Evolutionary conservation across 2,329 filamentous ascomycete genomes (phyloP).

Genomic region (Ascochyta lentis): DNA sequence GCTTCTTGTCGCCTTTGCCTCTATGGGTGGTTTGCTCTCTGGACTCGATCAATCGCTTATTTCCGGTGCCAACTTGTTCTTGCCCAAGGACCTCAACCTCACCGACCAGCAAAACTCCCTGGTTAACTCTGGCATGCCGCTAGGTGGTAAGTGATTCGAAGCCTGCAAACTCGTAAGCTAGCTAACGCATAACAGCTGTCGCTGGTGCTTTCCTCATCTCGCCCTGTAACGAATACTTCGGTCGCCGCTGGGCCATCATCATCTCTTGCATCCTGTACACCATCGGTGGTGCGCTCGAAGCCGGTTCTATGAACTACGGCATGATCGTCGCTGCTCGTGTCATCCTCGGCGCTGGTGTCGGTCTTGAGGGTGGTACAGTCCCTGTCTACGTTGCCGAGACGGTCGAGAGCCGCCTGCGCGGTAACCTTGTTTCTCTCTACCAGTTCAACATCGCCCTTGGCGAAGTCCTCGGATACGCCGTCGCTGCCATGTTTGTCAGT

Average conservation of each 20-base stretch:
- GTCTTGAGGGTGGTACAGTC: conserved; percentile 76
- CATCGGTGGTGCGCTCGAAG: conserved; percentile 71
- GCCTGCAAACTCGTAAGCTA: not conserved
- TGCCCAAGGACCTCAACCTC: conserved; percentile 66
- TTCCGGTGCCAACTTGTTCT: conserved; percentile 71
- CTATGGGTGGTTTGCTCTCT: conserved; percentile 75
- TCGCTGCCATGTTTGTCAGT: conserved; percentile 75
- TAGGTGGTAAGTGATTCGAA: conserved; percentile 55
- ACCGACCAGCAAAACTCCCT: conserved; percentile 65
- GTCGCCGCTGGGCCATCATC: conserved; percentile 72
- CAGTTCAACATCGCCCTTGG: conserved; percentile 79
- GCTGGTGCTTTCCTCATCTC: conserved; percentile 72
- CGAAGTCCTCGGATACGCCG: conserved; percentile 75
- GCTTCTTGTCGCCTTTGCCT: conserved; percentile 73
- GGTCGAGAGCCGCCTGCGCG: conserved; percentile 70
- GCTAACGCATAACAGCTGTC: conserved; percentile 57
- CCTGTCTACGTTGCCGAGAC: conserved; percentile 78
- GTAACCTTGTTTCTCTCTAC: conserved; percentile 76
- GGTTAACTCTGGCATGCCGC: conserved; percentile 73
- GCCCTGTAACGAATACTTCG: conserved; percentile 71
- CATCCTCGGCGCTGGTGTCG: conserved; percentile 73
- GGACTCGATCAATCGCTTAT: conserved; percentile 77
- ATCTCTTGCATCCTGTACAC: conserved; percentile 74
- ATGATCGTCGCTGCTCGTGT: conserved; percentile 75
- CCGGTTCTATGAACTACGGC: conserved; percentile 70